Evolutionary conservation across 768 basidiomycete genomes (phyloP).

Genomic region (Naganishia friedmannii): DNA sequence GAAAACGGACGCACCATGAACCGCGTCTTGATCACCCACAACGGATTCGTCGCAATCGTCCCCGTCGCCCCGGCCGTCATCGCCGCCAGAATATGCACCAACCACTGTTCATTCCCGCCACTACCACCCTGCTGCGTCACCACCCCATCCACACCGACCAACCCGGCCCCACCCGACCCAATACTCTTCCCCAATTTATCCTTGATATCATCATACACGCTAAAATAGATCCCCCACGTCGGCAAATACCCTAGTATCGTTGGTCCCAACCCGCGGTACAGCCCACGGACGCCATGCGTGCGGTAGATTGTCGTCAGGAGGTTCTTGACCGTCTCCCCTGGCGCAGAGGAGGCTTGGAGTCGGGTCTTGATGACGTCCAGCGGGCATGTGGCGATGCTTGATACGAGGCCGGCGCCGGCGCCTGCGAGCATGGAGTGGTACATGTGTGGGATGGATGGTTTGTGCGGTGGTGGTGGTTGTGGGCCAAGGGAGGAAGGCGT

Average conservation of each 20-base stretch:
- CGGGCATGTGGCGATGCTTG: slow-evolving; percentile 90
- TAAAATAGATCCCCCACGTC: slow-evolving; percentile 98
- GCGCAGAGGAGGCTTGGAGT: slow-evolving; percentile 84
- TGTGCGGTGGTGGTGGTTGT: too few relatives aligned
- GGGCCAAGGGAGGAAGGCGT: not conserved
- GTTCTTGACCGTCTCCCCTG: slow-evolving; percentile 71
- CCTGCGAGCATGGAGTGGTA: slow-evolving; percentile 64
- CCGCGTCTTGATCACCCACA: slow-evolving; percentile 98
- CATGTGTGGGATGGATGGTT: slow-evolving; percentile 36
- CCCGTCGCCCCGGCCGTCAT: slow-evolving; percentile 93
- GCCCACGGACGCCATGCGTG: slow-evolving; percentile 75
- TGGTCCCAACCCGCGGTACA: slow-evolving; percentile 96
- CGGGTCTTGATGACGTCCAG: slow-evolving; percentile 97
- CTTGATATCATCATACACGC: slow-evolving; percentile 96
- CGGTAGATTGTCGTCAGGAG: slow-evolving; percentile 61
- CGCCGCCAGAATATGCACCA: slow-evolving; percentile 78
- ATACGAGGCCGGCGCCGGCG: slow-evolving; percentile 88
- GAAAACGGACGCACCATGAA: slow-evolving; percentile 72
- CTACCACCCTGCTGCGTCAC: not conserved
- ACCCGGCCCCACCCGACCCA: not conserved
- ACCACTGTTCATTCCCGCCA: slow-evolving; percentile 29
- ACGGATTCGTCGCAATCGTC: slow-evolving; percentile 87
- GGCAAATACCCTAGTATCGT: slow-evolving; percentile 95
- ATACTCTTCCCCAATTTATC: slow-evolving; percentile 56
- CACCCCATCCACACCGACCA: not conserved